Conservation (phyloP, 2,329 filamentous ascomycete species). For the Penicillium sp. region DNA sequence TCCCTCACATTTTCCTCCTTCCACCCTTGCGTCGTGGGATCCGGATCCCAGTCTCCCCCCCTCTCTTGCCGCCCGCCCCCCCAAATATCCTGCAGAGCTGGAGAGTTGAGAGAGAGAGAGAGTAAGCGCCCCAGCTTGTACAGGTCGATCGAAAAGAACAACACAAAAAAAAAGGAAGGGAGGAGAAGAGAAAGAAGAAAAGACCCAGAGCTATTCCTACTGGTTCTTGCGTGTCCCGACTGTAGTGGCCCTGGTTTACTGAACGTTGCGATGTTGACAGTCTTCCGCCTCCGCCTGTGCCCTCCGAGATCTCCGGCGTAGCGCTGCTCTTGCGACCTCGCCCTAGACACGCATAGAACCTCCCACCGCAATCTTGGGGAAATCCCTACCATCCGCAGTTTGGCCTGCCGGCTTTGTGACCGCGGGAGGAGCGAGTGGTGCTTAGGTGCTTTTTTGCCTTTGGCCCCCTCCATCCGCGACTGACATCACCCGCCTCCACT, state of each 20-base stretch:
- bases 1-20: constrained; percentile 7
- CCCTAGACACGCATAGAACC: constrained; percentile 11
- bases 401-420: constrained; percentile 22
- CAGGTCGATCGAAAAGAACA: too few relatives aligned
- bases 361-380: constrained; percentile 13
- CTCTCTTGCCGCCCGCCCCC: constrained; percentile 10
- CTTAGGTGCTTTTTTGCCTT: constrained; percentile 11
- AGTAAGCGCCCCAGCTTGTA: too few relatives aligned
- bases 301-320: constrained; percentile 18
- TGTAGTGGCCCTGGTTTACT: constrained; percentile 12
- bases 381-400: too few relatives aligned
- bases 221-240: too few relatives aligned
- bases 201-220: too few relatives aligned
- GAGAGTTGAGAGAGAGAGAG: constrained; percentile 3
- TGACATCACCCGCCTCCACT: constrained; percentile 27
- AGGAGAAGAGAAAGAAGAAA: too few relatives aligned
- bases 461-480: constrained; percentile 21
- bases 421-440: constrained; percentile 18
- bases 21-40: constrained; percentile 20
- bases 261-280: constrained; percentile 19
- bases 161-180: too few relatives aligned
- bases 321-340: constrained; percentile 14
- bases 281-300: constrained; percentile 17
- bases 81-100: constrained; percentile 1
- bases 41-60: constrained; percentile 11